Evolutionary conservation across 768 basidiomycete species (phyloP).

Genomic region (Albatrellus ellisii): DNA sequence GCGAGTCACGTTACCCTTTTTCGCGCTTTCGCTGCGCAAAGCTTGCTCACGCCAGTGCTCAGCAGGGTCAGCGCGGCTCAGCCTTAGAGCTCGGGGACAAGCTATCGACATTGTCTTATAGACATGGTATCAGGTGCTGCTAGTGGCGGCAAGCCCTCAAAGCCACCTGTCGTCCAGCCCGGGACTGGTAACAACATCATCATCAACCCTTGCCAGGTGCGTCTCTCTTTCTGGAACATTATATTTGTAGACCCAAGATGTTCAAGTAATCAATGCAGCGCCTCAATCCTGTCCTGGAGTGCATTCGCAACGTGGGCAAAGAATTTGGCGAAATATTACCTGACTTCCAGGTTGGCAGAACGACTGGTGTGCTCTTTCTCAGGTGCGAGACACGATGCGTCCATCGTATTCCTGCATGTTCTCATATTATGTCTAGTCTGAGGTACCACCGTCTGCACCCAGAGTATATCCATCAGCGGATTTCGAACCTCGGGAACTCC

Average conservation of each 20-base stretch:
- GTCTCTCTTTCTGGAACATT: neutral
- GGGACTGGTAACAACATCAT: conserved; percentile 22
- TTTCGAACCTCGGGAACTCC: conserved; percentile 70
- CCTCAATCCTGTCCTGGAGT: conserved; percentile 80
- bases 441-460: conserved; percentile 95
- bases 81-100: too few relatives aligned
- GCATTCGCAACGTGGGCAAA: conserved; percentile 79
- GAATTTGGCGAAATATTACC: conserved; percentile 90
- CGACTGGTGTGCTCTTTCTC: conserved; percentile 84
- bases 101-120: neutral
- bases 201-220: conserved; percentile 21
- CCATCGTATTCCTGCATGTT: too few relatives aligned
- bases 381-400: conserved; percentile 62
- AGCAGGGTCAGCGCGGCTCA: too few relatives aligned
- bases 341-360: conserved; percentile 93
- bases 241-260: too few relatives aligned
- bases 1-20: neutral
- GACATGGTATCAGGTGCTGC: neutral
- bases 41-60: too few relatives aligned
- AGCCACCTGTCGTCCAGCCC: conserved; percentile 22
- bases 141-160: conserved; percentile 5
- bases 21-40: too few relatives aligned
- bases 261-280: conserved; percentile 32
- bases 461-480: conserved; percentile 88
- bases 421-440: conserved; percentile 35